Conservation (phyloP, 805 yeast genomes). For the Metschnikowia kunwiensis region DNA sequence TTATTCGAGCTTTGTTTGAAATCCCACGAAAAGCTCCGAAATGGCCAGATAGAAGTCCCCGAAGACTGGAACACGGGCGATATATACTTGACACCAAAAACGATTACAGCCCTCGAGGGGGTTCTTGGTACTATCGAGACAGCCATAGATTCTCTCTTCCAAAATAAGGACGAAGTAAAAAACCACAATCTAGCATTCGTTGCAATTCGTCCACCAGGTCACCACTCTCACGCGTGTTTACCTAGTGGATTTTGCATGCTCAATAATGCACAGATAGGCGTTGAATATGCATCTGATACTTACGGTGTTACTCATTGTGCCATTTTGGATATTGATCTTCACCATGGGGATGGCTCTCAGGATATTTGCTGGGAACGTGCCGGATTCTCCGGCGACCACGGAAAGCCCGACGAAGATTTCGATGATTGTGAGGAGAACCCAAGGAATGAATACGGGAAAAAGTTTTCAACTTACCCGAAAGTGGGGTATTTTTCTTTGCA, state of each 20-base stretch:
- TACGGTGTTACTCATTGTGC: constrained; percentile 77
- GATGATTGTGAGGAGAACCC: constrained; percentile 29
- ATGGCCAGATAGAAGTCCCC: constrained; percentile 68
- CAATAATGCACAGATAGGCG: constrained; percentile 77
- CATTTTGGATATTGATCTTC: constrained; percentile 77
- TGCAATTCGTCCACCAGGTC: constrained; percentile 80
- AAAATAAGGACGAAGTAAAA: constrained; percentile 17
- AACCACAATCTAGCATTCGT: constrained; percentile 53
- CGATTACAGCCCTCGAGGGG: constrained; percentile 71
- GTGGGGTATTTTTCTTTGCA: constrained; percentile 83
- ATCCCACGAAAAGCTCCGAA: constrained; percentile 51
- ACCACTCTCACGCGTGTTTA: constrained; percentile 77
- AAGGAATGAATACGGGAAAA: constrained; percentile 48
- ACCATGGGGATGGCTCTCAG: constrained; percentile 88
- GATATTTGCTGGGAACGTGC: constrained; percentile 82
- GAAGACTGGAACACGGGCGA: constrained; percentile 82
- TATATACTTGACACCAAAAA: constrained; percentile 64
- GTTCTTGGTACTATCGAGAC: constrained; percentile 73
- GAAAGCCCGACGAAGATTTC: constrained; percentile 48
- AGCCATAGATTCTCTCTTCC: constrained; percentile 53
- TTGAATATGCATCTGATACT: constrained; percentile 65
- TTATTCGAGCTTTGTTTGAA: constrained; percentile 56
- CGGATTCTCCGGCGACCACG: constrained; percentile 49
- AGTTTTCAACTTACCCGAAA: constrained; percentile 48
- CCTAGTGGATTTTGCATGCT: constrained; percentile 84